Evolutionary conservation across 2,329 filamentous ascomycete species (phyloP).

Genomic region (Orbilia quercus): DNA sequence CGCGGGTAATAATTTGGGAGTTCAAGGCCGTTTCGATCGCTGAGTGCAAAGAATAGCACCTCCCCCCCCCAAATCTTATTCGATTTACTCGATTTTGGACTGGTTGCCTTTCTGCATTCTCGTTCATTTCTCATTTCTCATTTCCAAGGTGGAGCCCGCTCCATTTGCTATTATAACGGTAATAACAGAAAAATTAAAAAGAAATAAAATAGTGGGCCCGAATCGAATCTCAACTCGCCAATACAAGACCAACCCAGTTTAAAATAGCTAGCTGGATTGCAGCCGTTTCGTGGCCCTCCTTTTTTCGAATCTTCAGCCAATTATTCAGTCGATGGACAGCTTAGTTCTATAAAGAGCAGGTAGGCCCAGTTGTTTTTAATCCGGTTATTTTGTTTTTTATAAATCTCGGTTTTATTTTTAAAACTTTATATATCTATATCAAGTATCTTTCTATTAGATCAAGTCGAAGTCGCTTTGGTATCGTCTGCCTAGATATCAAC

Average conservation of each 20-base stretch:
- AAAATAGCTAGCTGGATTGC: conserved; percentile 49
- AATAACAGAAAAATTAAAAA: too few species aligned
- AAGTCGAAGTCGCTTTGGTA: conserved; percentile 4
- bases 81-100: conserved; percentile 34
- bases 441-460: conserved; percentile 19
- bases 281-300: conserved; percentile 46
- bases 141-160: conserved; percentile 55
- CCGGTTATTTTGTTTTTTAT: conserved; percentile 52
- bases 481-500: neutral
- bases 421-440: conserved; percentile 36
- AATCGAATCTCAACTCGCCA: conserved; percentile 56
- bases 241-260: conserved; percentile 50
- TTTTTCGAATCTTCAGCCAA: conserved; percentile 36
- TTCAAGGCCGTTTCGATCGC: conserved; percentile 7
- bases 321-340: conserved; percentile 37
- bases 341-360: conserved; percentile 56
- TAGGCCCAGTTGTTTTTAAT: conserved; percentile 49
- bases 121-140: conserved; percentile 52
- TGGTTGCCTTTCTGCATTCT: conserved; percentile 32
- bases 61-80: conserved; percentile 30
- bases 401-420: conserved; percentile 51
- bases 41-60: conserved; percentile 8
- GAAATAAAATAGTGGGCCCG: conserved; percentile 45
- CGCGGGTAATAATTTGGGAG: conserved; percentile 51
- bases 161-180: conserved; percentile 44